Percentiles rank a stretch among this genome's conserved stretches.
Conservation (phyloP, 768 basidiomycete species). For the Mycena metata region DNA sequence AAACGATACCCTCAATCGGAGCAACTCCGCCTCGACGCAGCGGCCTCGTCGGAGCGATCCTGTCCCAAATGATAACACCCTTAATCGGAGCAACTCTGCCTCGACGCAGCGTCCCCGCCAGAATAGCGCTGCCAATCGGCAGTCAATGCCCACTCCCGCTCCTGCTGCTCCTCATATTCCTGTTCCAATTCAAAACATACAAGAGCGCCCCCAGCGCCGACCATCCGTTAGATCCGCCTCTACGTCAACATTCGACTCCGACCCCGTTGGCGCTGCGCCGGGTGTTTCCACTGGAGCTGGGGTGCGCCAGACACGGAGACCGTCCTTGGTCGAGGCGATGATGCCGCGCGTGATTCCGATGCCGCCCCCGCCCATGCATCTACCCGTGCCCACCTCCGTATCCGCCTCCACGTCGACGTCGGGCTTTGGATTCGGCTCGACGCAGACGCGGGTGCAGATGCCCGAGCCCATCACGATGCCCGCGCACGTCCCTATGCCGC, state of each 20-base stretch:
- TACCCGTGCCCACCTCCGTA: neutral
- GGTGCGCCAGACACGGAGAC: neutral
- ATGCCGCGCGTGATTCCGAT: slow-evolving; percentile 8
- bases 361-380: slow-evolving; percentile 11
- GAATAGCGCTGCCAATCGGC: slow-evolving; percentile 3
- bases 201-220: neutral
- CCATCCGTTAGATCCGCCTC: neutral
- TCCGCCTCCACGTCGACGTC: neutral
- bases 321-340: neutral
- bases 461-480: slow-evolving; percentile 10
- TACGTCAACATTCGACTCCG: neutral
- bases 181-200: neutral
- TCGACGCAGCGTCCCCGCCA: slow-evolving; percentile 5
- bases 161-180: neutral
- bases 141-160: neutral
- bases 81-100: neutral
- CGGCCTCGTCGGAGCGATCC: neutral
- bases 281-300: neutral
- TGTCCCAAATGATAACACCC: neutral
- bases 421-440: neutral
- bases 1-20: neutral
- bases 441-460: neutral
- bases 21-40: neutral
- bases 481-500: slow-evolving; percentile 28
- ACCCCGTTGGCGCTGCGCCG: neutral